phyloP scores from a whole-genome alignment of 352 stramenopile species.

The Blastocystis sp. region DNA sequence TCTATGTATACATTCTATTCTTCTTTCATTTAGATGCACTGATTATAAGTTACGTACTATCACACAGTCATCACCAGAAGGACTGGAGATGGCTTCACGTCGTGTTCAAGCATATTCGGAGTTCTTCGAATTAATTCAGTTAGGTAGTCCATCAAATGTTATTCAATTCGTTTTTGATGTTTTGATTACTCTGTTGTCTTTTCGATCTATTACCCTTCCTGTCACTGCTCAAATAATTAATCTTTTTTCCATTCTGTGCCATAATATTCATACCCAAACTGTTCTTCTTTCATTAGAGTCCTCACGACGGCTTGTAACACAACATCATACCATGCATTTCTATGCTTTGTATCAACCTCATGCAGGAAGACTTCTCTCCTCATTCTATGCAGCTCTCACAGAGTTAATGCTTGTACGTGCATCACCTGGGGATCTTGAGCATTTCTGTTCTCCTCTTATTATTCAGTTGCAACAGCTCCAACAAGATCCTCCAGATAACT shows the following conservation, averaged over 20 bases:
- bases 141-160: background rate
- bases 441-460: background rate
- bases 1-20: background rate
- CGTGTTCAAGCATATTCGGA: background rate
- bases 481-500: background rate
- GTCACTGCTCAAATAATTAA: background rate
- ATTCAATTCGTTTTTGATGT: background rate
- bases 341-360: background rate
- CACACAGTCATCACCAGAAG: background rate
- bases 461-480: background rate
- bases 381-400: slow-evolving; percentile 17
- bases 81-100: background rate
- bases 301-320: background rate
- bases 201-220: background rate
- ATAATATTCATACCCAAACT: background rate
- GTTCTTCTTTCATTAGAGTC: background rate
- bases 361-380: background rate
- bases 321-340: background rate
- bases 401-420: background rate
- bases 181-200: background rate
- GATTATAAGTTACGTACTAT: slow-evolving; percentile 36
- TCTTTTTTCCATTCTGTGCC: background rate
- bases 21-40: background rate
- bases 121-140: background rate
- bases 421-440: slow-evolving; percentile 30